Base-by-base conservation (phyloP, 192 early-diverging fungal species). In the Backusella sp. region DNA sequence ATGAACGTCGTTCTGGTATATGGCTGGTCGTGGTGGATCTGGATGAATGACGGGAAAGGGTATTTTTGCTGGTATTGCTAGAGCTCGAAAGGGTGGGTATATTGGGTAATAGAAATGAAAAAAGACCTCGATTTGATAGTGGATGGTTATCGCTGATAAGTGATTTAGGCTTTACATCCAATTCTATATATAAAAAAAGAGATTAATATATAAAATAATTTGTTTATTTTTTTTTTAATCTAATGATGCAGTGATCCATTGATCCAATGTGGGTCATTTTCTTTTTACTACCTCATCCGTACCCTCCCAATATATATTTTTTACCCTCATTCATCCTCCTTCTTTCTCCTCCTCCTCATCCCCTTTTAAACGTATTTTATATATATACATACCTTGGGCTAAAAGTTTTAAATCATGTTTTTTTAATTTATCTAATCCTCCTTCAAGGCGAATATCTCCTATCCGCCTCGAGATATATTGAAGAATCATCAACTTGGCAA, bases 341-440 rank as follows among this genome's bases (percentile, higher is more conserved):
- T 62, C 9, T 28, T 11, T 12, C 11, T 62, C 56, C 56, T 62
- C 8, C 21, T n/a, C 21, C 1, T 23, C 56, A 4, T 62, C 26
- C 56, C 26, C 26, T 28, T 62, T 62, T 14, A 28, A 26, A 21
- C 11, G 2, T 23, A 26, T 28, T 28, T 11, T 26, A 28, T 23
- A 23, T 23, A 26, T 21, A 28, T 62, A 62, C 4, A 62, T 70
- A 71, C 70, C 70, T 26, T 71, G 41, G 7, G 70, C 70, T 17
- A 71, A 49, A 1, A 71, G 41, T 26, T 49, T 71, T 12, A 71
- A 71, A 28, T 46, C 70, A 12, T 26, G 11, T 30, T 71, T 49
- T 28, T 71, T 28, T 30, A 71, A 44, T 71, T 71, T 71, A 71
- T 71, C 70, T 71, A 71, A n/a, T 30, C 42, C 70, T 12, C 70